Percentiles rank a stretch among this genome's conserved stretches.
Conservation (phyloP, 805 yeast genomes). For the Starmerella sirachaensis region DNA sequence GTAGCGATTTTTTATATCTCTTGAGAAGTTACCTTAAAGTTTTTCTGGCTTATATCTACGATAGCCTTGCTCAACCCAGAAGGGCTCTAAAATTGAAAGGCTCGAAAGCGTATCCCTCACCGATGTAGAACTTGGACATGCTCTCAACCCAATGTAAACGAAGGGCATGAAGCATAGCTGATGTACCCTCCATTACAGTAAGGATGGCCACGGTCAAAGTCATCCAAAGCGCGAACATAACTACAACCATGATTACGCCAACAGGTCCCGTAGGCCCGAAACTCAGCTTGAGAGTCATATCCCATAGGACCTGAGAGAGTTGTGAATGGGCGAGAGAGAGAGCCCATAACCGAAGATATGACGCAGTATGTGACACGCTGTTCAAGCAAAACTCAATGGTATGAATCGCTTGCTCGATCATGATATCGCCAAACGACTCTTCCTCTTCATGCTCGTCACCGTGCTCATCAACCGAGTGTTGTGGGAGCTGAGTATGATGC, state of each 20-base stretch:
- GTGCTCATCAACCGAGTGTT: constrained; percentile 28
- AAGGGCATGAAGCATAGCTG: constrained; percentile 97
- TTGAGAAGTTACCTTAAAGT: background rate
- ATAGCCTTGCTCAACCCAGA: background rate
- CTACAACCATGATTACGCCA: constrained; percentile 64
- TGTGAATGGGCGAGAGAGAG: constrained; percentile 94
- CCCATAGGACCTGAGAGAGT: constrained; percentile 87
- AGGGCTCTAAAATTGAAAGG: constrained; percentile 58
- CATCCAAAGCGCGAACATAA: constrained; percentile 92
- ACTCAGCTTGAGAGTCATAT: constrained; percentile 79
- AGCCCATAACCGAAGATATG: constrained; percentile 94
- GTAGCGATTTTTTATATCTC: too few relatives aligned
- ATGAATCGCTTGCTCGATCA: constrained; percentile 95
- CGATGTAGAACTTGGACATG: constrained; percentile 95
- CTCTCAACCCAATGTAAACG: constrained; percentile 99
- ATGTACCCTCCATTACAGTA: constrained; percentile 96
- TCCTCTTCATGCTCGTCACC: constrained; percentile 45
- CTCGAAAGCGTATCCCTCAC: constrained; percentile 83
- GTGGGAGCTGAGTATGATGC: background rate
- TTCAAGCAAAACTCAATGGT: constrained; percentile 95
- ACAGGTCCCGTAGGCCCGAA: constrained; percentile 52
- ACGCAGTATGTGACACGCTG: constrained; percentile 97
- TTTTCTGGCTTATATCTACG: background rate
- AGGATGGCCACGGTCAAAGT: constrained; percentile 77
- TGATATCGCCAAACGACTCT: constrained; percentile 77